These are phyloP conservation scores for Umbelopsis ramanniana DNA, from an alignment of 192 early-diverging fungal species.

Conservation along the genomic window DNA sequence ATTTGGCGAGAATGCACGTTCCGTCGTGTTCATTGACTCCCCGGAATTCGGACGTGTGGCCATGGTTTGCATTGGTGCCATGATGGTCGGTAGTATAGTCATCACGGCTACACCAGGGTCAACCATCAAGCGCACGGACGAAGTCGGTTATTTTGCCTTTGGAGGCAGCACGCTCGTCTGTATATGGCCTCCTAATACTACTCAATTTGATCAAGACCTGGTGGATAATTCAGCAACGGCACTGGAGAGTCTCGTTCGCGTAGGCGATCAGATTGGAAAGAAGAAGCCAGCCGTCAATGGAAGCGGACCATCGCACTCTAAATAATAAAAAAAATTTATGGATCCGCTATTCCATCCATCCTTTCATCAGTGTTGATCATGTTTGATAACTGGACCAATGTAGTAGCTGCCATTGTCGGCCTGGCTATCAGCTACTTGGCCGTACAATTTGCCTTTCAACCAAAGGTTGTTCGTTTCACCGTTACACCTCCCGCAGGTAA, in stretches of 20 bases:
- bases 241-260: constrained; percentile 67
- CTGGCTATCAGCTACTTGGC: constrained; percentile 19
- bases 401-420: background rate
- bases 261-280: background rate
- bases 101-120: constrained; percentile 50
- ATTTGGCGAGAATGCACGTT: constrained; percentile 77
- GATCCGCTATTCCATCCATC: background rate
- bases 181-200: constrained; percentile 62
- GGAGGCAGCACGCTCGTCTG: constrained; percentile 79
- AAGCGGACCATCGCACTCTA: background rate
- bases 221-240: constrained; percentile 61
- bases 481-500: constrained; percentile 33
- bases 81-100: constrained; percentile 84
- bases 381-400: background rate
- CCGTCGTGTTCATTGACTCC: constrained; percentile 66
- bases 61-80: constrained; percentile 75
- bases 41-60: constrained; percentile 72
- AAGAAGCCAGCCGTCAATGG: background rate
- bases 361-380: constrained; percentile 6
- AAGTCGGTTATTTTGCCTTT: constrained; percentile 84
- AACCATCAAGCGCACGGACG: constrained; percentile 66
- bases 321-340: constrained; percentile 5
- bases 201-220: constrained; percentile 75
- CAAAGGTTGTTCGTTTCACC: constrained; percentile 24
- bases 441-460: background rate